Conservation (phyloP, 2,329 filamentous ascomycete genomes). For the Hymenoscyphus occultus region DNA sequence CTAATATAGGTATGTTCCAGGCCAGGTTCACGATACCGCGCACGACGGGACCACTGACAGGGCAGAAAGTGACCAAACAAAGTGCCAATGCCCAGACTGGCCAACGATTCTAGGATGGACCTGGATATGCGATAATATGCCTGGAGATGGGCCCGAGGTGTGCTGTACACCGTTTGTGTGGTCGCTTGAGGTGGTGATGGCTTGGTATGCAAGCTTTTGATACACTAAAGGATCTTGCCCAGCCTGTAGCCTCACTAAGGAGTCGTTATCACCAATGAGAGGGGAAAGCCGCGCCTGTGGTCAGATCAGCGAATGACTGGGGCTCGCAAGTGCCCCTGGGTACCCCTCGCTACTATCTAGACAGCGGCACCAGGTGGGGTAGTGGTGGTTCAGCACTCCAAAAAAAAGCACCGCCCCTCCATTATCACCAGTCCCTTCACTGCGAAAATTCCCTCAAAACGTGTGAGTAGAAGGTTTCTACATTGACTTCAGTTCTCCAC, state of each 20-base stretch:
- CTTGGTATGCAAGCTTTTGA: constrained; percentile 1
- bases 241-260: neutral
- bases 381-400: neutral
- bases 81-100: neutral
- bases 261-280: neutral
- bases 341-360: no score
- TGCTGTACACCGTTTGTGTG: neutral
- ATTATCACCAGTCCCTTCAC: constrained; percentile 5
- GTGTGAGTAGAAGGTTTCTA: constrained; percentile 8
- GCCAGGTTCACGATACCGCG: no score
- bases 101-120: neutral
- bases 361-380: neutral
- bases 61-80: neutral
- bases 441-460: constrained; percentile 19
- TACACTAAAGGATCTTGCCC: neutral
- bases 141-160: neutral
- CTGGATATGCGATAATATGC: no score
- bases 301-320: neutral
- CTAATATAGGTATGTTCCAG: no score
- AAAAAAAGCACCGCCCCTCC: neutral
- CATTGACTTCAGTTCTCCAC: neutral
- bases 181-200: neutral
- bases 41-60: neutral
- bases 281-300: neutral
- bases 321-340: neutral